Evolutionary conservation across 805 yeast species (phyloP).

Genomic region (Torulaspora indica): DNA sequence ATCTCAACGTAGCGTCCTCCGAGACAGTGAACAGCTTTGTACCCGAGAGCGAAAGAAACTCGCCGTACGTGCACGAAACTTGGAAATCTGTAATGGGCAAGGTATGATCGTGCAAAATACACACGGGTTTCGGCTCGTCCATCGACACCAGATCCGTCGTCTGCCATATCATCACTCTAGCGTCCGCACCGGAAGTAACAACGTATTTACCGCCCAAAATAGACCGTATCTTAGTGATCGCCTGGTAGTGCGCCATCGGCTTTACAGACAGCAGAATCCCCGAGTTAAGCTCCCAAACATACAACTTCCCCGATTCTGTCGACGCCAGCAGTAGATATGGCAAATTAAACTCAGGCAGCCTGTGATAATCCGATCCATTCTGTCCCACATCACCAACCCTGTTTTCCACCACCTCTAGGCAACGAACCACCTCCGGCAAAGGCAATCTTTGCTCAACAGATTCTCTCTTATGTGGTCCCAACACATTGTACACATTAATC

Average conservation of each 20-base stretch:
- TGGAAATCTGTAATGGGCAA: conserved; percentile 42
- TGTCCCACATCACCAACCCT: conserved; percentile 15
- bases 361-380: conserved; percentile 21
- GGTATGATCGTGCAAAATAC: conserved; percentile 55
- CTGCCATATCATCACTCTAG: conserved; percentile 73
- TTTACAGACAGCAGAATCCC: conserved; percentile 69
- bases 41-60: conserved; percentile 40
- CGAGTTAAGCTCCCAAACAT: conserved; percentile 78
- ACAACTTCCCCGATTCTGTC: conserved; percentile 60
- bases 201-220: conserved; percentile 60
- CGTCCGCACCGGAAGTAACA: conserved; percentile 75
- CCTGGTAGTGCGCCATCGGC: conserved; percentile 78
- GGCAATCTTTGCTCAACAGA: conserved; percentile 76
- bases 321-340: conserved; percentile 68
- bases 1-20: conserved; percentile 66
- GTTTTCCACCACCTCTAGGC: conserved; percentile 37
- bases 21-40: conserved; percentile 65
- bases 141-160: conserved; percentile 48
- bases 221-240: conserved; percentile 54
- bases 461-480: conserved; percentile 36
- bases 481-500: conserved; percentile 61
- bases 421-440: conserved; percentile 69
- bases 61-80: conserved; percentile 45
- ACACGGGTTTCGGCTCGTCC: conserved; percentile 51
- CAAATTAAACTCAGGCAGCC: conserved; percentile 41